phyloP scores from a whole-genome alignment of 2,329 filamentous ascomycete species.

The Ophiostoma tasmaniense region DNA sequence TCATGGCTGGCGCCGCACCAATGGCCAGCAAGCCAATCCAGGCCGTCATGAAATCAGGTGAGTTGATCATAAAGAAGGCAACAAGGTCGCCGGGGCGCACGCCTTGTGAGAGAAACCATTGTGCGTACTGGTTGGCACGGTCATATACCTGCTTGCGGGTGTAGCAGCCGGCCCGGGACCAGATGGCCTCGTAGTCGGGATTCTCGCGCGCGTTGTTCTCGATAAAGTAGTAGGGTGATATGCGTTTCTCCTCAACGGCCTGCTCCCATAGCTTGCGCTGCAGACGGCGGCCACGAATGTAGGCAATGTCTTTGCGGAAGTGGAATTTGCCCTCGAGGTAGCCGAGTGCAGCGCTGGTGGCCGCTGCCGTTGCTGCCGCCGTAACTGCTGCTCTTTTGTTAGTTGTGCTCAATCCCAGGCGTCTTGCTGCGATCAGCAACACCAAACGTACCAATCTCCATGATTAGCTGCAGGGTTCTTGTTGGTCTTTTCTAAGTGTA shows the following conservation, averaged over 20 bases:
- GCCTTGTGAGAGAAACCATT: constrained; percentile 52
- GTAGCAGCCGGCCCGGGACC: constrained; percentile 55
- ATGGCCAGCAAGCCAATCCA: constrained; percentile 58
- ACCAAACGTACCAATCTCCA: neutral
- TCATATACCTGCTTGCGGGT: constrained; percentile 49
- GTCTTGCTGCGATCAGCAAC: neutral
- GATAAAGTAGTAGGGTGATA: constrained; percentile 59
- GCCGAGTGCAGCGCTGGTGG: constrained; percentile 32
- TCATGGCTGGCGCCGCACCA: constrained; percentile 60
- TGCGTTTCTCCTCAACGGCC: constrained; percentile 42
- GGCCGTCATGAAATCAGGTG: constrained; percentile 56
- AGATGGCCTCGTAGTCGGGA: constrained; percentile 51
- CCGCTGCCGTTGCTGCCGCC: constrained; percentile 22
- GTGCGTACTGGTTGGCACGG: constrained; percentile 51
- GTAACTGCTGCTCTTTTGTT: constrained; percentile 13
- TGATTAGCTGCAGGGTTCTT: neutral
- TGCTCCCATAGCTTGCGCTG: constrained; percentile 38
- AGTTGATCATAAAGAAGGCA: constrained; percentile 59
- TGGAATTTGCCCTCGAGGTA: constrained; percentile 65
- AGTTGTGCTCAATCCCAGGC: neutral
- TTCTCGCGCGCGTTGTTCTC: constrained; percentile 45
- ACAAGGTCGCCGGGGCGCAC: constrained; percentile 54
- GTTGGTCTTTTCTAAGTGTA: neutral
- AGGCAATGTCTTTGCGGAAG: constrained; percentile 50
- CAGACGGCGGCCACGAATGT: constrained; percentile 36